phyloP scores from a whole-genome alignment of 352 stramenopile genomes.

The Chrysophaeum taylorii region DNA sequence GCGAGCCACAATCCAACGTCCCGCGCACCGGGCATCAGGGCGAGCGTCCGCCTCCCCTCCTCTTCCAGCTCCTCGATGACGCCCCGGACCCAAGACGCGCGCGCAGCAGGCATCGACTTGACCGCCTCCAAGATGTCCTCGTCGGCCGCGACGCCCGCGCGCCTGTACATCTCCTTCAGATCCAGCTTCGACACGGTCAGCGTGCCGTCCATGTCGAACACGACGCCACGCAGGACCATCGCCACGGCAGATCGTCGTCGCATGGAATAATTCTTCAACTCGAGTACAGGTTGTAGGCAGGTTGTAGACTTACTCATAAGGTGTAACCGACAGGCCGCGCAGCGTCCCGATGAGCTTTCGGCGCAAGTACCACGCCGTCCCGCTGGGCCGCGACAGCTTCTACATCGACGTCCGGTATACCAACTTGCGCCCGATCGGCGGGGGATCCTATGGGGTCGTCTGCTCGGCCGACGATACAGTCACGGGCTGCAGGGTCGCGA shows the following conservation, averaged over 20 bases:
- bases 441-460: conserved; percentile 78
- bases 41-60: conserved; percentile 24
- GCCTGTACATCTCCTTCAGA: conserved; percentile 28
- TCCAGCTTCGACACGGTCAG: neutral
- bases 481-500: conserved; percentile 65
- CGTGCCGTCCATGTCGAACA: conserved; percentile 13
- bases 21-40: conserved; percentile 29
- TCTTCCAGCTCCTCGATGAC: conserved; percentile 39
- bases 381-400: conserved; percentile 17
- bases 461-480: conserved; percentile 77
- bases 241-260: too few species aligned
- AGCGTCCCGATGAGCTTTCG: conserved; percentile 19
- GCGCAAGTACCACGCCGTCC: conserved; percentile 17
- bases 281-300: too few species aligned
- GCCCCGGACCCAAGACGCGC: neutral
- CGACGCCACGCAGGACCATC: conserved; percentile 4
- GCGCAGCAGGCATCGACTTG: neutral
- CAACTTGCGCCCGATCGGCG: conserved; percentile 42
- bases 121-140: conserved; percentile 32
- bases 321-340: too few species aligned
- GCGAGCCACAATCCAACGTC: conserved; percentile 27
- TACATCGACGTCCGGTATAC: conserved; percentile 30
- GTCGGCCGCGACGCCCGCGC: conserved; percentile 19
- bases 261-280: too few species aligned
- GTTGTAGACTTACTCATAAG: too few species aligned